Base-by-base conservation (phyloP, 768 basidiomycete species). In the Neoboletus subvelutipes region DNA sequence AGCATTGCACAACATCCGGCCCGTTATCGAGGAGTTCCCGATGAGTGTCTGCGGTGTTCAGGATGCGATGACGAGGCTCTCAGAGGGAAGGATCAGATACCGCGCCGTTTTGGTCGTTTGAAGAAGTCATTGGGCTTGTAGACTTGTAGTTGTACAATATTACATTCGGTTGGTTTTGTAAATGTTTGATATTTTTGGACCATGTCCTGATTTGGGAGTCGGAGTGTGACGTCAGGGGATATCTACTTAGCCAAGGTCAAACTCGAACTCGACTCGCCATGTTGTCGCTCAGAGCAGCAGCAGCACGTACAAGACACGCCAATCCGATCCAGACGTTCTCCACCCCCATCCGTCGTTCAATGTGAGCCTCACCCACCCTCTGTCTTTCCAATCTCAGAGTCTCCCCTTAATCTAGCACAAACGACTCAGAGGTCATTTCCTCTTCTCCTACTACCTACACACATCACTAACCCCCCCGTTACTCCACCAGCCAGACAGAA, bases 361-460 rank as follows among this genome's bases (percentile, higher is more conserved):
- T 52, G 65, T 66, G 31, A 55, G 65, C 13, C 3, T 11, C 6
- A 0, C 10, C 1, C 11, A 9, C 1, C 13, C 9, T 40, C 26
- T 20, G 7, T 54, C 34, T 50, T 33, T 22, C 9, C 26, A 47
- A 6, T n/a, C 52, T 51, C 36, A 64, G 5, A 7, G 10, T 65
- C n/a, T 18, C 15, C 42, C 50, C 29, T 36, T 15, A 1, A 22
- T n/a, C 42, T 17, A 77, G 77, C 69, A 80, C 83, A 45, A 85
- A 84, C 59, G 78, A 83, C 60, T 75, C 84, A 6, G 75, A 81
- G 66, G 84, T 84, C 24, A 61, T 60, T 11, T 18, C 11, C 37
- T 9, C 13, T 2, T 43, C 36, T n/a, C n/a, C n/a, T 13, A 4
- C 39, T 18, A 8, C 33, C 18, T 2, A 43, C 28, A 33, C 6